phyloP scores from a whole-genome alignment of 2,329 filamentous ascomycete species.

The Dothistroma septosporum region DNA sequence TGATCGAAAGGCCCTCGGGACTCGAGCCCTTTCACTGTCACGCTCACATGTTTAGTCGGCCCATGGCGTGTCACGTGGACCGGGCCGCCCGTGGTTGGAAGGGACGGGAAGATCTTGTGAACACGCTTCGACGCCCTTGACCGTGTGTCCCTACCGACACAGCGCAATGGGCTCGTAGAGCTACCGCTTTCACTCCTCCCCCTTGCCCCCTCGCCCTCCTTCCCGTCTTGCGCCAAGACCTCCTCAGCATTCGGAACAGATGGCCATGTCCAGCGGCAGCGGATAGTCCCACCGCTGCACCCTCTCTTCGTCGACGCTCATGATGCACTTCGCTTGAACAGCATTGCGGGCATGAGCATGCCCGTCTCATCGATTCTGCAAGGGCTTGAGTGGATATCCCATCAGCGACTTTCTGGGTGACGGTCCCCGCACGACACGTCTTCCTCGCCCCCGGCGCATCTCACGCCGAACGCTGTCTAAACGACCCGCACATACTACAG shows the following conservation, averaged over 20 bases:
- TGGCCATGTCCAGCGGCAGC: neutral
- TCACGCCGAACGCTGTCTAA: neutral
- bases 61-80: no score
- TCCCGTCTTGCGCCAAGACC: no score
- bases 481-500: neutral
- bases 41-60: no score
- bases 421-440: neutral
- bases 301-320: neutral
- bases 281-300: neutral
- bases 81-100: no score
- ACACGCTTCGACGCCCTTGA: no score
- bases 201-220: neutral
- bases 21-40: no score
- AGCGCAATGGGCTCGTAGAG: no score
- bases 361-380: neutral
- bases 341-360: neutral
- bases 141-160: no score
- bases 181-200: no score
- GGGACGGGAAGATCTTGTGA: no score
- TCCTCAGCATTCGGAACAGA: neutral
- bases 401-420: neutral
- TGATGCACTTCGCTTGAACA: conserved; percentile 3
- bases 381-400: neutral
- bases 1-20: no score
- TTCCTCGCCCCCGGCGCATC: neutral